A percentile compares a stretch with the other conserved stretches of the same genome.
Conservation (phyloP, 371 early-diverging fungal genomes). For the Batkoa obscura region DNA sequence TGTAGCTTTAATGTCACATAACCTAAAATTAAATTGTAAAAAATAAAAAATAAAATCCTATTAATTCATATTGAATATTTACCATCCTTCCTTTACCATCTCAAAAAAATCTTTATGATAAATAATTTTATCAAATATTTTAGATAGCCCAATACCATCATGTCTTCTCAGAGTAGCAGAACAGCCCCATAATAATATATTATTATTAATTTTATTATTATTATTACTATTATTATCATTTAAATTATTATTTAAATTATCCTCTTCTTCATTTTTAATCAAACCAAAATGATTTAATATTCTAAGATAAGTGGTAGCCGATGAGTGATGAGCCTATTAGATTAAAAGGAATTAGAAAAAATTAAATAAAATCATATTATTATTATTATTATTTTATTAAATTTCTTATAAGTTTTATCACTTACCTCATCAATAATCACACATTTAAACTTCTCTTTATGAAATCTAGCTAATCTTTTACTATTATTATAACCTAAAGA, state of each 20-base stretch:
- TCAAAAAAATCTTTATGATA: slow-evolving; percentile 51
- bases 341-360: too few species aligned
- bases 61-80: slow-evolving; percentile 2
- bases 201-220: background rate
- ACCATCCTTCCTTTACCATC: slow-evolving; percentile 69
- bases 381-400: too few species aligned
- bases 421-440: slow-evolving; percentile 71
- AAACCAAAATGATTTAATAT: slow-evolving; percentile 53
- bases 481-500: slow-evolving; percentile 35
- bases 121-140: slow-evolving; percentile 54
- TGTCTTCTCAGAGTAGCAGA: slow-evolving; percentile 76
- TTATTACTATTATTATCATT: too few species aligned
- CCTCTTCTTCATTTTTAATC: background rate
- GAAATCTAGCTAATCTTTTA: slow-evolving; percentile 31
- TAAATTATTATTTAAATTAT: too few species aligned
- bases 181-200: slow-evolving; percentile 70
- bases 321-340: slow-evolving; percentile 69
- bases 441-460: slow-evolving; percentile 59
- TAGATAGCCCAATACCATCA: slow-evolving; percentile 49
- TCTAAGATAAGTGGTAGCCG: slow-evolving; percentile 46
- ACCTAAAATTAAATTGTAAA: slow-evolving; percentile 15
- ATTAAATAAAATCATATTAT: too few species aligned
- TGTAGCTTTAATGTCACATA: slow-evolving; percentile 40
- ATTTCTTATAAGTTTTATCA: background rate
- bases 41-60: too few species aligned